These are phyloP conservation scores for Carex arenaria DNA, from an alignment of 202 grass and related monocot species.

Conservation along the genomic window DNA sequence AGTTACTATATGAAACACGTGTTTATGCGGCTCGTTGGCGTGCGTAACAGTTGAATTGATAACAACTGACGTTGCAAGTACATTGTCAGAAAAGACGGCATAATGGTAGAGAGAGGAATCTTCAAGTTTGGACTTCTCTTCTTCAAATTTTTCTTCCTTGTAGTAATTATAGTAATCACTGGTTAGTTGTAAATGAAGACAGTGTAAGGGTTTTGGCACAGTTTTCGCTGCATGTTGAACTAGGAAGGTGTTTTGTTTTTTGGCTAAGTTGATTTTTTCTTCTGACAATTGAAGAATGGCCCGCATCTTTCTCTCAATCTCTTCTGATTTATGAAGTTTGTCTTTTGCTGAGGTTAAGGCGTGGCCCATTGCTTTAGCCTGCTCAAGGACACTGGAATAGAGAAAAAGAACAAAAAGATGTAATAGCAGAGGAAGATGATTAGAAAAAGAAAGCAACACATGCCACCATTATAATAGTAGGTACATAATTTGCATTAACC, in stretches of 20 bases:
- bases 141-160: slow-evolving; percentile 30
- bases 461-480: background rate
- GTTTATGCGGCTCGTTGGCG: slow-evolving; percentile 83
- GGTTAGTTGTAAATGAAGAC: slow-evolving; percentile 83
- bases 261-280: slow-evolving; percentile 62
- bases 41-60: slow-evolving; percentile 75
- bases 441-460: background rate
- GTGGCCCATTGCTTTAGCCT: slow-evolving; percentile 86
- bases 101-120: slow-evolving; percentile 86
- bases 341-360: slow-evolving; percentile 64
- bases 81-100: slow-evolving; percentile 96
- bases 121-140: slow-evolving; percentile 60
- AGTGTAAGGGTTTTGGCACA: slow-evolving; percentile 78
- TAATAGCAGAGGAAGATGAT: slow-evolving; percentile 14
- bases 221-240: slow-evolving; percentile 98
- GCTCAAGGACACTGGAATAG: slow-evolving; percentile 62
- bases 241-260: slow-evolving; percentile 90
- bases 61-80: slow-evolving; percentile 84
- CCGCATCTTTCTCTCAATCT: slow-evolving; percentile 66
- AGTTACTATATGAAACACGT: slow-evolving; percentile 93
- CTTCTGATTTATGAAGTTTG: slow-evolving; percentile 41
- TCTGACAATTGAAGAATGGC: slow-evolving; percentile 75
- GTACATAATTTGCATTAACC: background rate
- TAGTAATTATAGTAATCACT: slow-evolving; percentile 64
- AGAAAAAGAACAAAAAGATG: slow-evolving; percentile 23